Conservation (phyloP, 345 rosid species). For the Heritiera fomes region DNA sequence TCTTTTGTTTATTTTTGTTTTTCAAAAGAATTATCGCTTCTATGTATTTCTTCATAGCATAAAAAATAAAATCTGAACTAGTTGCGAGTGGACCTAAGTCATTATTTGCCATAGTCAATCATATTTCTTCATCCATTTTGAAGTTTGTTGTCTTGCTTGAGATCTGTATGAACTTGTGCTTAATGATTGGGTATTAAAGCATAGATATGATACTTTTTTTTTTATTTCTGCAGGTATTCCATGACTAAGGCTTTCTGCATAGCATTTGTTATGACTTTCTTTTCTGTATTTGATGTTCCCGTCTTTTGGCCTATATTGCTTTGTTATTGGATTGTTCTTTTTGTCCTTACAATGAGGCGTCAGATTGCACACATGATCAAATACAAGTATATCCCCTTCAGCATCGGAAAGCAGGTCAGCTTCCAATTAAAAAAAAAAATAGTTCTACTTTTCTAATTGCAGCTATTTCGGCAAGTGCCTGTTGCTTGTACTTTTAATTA, state of each 20-base stretch:
- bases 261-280: conserved; percentile 81
- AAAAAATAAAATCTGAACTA: not conserved
- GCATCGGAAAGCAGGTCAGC: conserved; percentile 74
- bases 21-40: not conserved
- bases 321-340: conserved; percentile 77
- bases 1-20: not conserved
- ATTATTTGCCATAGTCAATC: not conserved
- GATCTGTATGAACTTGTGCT: not conserved
- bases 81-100: not conserved
- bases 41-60: not conserved
- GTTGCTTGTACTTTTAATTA: not conserved
- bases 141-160: conserved; percentile 4
- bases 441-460: not conserved
- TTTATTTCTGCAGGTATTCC: conserved; percentile 60
- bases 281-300: conserved; percentile 75
- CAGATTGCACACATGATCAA: conserved; percentile 86
- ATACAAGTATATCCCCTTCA: conserved; percentile 73
- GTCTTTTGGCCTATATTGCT: conserved; percentile 89
- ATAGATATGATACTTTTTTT: conserved; percentile 1
- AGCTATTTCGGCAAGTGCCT: not conserved
- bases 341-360: conserved; percentile 75
- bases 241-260: conserved; percentile 73
- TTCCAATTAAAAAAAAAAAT: not conserved
- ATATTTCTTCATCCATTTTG: not conserved
- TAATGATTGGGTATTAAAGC: not conserved